These are phyloP conservation scores for Solanum sitiens DNA, from an alignment of 257 asterid species.

Conservation along the genomic window DNA sequence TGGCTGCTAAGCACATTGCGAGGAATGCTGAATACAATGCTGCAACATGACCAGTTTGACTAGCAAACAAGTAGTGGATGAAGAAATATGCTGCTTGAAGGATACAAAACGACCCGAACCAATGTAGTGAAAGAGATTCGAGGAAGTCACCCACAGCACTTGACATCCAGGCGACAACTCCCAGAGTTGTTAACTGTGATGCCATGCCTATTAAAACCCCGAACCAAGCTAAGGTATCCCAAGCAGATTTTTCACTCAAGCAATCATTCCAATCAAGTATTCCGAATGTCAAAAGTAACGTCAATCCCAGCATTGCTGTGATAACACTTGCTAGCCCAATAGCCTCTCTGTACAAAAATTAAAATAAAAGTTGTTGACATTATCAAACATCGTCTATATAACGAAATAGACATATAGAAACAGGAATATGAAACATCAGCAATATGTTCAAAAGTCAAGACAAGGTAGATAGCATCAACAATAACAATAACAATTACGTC, in stretches of 20 bases:
- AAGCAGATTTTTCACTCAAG: slow-evolving; percentile 62
- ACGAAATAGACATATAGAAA: background rate
- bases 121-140: slow-evolving; percentile 29
- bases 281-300: slow-evolving; percentile 45
- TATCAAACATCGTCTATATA: background rate
- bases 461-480: background rate
- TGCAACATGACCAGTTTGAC: slow-evolving; percentile 93
- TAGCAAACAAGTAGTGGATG: slow-evolving; percentile 76
- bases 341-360: slow-evolving; percentile 29
- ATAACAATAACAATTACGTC: background rate
- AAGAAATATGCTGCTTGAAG: slow-evolving; percentile 68
- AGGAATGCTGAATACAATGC: slow-evolving; percentile 86
- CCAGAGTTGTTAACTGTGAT: slow-evolving; percentile 39
- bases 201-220: slow-evolving; percentile 78
- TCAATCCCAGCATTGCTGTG: slow-evolving; percentile 65
- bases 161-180: slow-evolving; percentile 63
- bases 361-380: background rate
- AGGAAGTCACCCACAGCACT: slow-evolving; percentile 36
- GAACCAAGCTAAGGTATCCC: slow-evolving; percentile 82
- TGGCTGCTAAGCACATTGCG: slow-evolving; percentile 61
- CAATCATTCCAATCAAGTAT: slow-evolving; percentile 72
- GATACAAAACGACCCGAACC: slow-evolving; percentile 43
- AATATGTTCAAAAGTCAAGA: background rate
- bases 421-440: background rate
- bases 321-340: slow-evolving; percentile 47